Base-by-base conservation (phyloP, 1,284 basidiomycete genomes). In the Naganishia albida region DNA sequence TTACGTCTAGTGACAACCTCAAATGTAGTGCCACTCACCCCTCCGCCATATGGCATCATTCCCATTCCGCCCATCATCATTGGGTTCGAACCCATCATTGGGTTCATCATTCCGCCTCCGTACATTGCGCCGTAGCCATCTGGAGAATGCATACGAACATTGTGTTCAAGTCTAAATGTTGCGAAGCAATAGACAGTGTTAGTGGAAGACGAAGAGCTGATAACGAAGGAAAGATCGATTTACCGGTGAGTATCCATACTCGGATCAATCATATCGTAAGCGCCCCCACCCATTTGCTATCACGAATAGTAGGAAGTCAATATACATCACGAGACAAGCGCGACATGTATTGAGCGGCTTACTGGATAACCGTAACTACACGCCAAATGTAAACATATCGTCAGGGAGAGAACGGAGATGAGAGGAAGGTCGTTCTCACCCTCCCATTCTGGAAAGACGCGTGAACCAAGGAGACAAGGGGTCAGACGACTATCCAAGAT, bases 271-370 rank as follows among this genome's bases (percentile, higher is more conserved):
- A 55, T 3, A 51, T 63, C 60, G 62, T 63, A 67, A 50, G 60
- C 54, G 20, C 67, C 68, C 70, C 71, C 71, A 67, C 49, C 68
- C 62, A 53, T 62, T 66, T 67, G 66, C 66, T 67, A 34, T n/a
- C 13, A 10, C 34, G 34, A 4, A 10, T 10, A 34, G 34, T 4
- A 34, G 34, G 6, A 10, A 34, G 34, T 34, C 34, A 34, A 10
- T 10, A 34, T 34, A n/a, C n/a, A n/a, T 34, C 34, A 6, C 34
- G 34, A 10, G 34, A 34, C n/a, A 34, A 6, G 6, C 34, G 34
- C 34, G 34, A 34, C 4, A 4, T 4, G 34, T 34, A 10, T 6
- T 34, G 34, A 4, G 10, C 34, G 34, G 10, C 34, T 34, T 34
- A 34, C 34, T 10, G 34, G 34, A 34, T 34, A 34, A 34, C 34